A percentile compares a stretch with the other conserved stretches of the same genome.
phyloP scores from a whole-genome alignment of 1,284 basidiomycete species.

The Quambalaria eucalypti region DNA sequence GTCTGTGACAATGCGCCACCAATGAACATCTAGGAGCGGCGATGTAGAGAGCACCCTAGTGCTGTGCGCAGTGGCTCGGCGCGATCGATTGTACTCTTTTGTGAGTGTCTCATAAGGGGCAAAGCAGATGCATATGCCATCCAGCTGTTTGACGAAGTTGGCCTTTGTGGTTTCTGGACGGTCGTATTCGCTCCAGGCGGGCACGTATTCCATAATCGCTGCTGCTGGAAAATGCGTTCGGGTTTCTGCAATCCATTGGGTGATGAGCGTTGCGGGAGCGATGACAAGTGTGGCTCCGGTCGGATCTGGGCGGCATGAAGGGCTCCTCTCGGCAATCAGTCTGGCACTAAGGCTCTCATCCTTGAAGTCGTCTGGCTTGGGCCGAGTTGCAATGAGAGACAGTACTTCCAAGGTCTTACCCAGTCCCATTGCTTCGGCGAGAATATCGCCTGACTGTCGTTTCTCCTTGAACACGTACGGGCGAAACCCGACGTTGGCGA shows the following conservation, averaged over 20 bases:
- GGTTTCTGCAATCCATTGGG: constrained; percentile 30
- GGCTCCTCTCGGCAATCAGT: constrained; percentile 12
- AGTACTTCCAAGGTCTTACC: constrained; percentile 27
- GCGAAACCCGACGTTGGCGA: no score
- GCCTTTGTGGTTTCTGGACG: constrained; percentile 8
- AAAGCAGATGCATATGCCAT: constrained; percentile 20
- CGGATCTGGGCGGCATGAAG: constrained; percentile 11
- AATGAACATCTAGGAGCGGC: constrained; percentile 27
- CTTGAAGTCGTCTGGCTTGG: constrained; percentile 11
- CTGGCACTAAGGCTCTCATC: constrained; percentile 19
- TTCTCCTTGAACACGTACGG: no score
- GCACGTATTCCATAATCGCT: background rate
- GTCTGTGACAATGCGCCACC: constrained; percentile 25
- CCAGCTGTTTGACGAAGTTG: constrained; percentile 8
- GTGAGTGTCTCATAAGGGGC: constrained; percentile 28
- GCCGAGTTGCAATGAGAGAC: constrained; percentile 20
- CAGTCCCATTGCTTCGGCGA: constrained; percentile 31
- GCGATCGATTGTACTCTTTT: constrained; percentile 14
- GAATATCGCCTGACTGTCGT: constrained; percentile 27
- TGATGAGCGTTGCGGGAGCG: constrained; percentile 21
- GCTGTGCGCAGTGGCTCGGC: no score
- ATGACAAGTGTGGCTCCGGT: constrained; percentile 24
- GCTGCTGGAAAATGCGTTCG: constrained; percentile 19
- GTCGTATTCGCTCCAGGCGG: constrained; percentile 12
- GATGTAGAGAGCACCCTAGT: background rate